Base-by-base conservation (phyloP, 164 flowering plant genomes). In the Litsea cubeba region DNA sequence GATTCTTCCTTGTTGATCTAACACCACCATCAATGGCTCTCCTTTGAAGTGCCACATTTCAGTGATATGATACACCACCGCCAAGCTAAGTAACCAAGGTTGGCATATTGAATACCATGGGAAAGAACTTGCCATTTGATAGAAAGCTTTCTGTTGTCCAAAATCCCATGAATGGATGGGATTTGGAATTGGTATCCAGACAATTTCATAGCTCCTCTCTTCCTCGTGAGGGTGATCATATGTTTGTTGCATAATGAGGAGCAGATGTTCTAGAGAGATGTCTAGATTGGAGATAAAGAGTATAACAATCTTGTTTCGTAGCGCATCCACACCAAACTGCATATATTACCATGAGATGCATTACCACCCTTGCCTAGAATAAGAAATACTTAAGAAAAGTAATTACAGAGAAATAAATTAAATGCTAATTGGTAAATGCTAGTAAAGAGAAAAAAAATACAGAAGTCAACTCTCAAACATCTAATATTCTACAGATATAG, bases 151-250 rank as follows among this genome's bases (percentile, higher is more conserved):
- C 66, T 71, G 68, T 66, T 88, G 93, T 10, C 71, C 68, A 18
- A 80, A 72, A 72, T 79, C 84, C 95, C 95, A 91, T 51, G 72
- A 40, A 40, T 40, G 67, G 23, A 51, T 50, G 1, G 88, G 81
- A 77, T 71, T 66, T 62, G 86, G 23, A 68, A 90, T 79, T 40
- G 98, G 94, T 71, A 94, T 74, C 97, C 97, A 94, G 35, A 94
- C 77, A 35, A 92, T 75, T 25, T 81, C 89, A 74, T 85, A 89
- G 51, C 70, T 74, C 73, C 68, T 80, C 57, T 81, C 78, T 23
- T 50, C 30, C 30, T 79, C 78, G 2, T 71, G 62, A 7, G 86
- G 85, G 72, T 77, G 81, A 58, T 82, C 81, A 60, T 76, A 68
- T 30, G 81, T 82, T 68, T 85, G 89, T 17, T 88, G 87, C 71